Conservation (phyloP, 805 yeast species). For the Candida loeiensis region DNA sequence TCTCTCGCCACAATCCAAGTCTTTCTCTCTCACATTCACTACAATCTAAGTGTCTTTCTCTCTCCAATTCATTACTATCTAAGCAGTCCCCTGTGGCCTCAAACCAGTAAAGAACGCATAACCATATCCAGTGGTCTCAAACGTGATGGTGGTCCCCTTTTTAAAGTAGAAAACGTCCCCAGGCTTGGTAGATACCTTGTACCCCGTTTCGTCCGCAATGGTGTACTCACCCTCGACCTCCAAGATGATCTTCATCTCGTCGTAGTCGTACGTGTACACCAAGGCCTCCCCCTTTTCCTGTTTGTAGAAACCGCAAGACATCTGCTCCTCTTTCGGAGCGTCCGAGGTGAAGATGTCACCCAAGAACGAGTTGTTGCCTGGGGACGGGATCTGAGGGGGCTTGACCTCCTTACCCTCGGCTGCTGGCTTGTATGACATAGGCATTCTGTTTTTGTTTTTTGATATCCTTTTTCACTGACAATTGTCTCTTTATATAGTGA, state of each 20-base stretch:
- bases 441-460: conserved; percentile 36
- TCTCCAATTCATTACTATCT: too few species aligned
- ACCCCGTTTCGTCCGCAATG: conserved; percentile 62
- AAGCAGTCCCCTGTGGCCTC: conserved; percentile 39
- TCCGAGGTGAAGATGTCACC: conserved; percentile 64
- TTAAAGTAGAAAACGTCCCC: conserved; percentile 68
- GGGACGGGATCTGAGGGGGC: conserved; percentile 60
- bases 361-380: conserved; percentile 66
- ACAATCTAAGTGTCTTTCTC: too few species aligned
- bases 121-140: conserved; percentile 61
- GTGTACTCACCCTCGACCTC: conserved; percentile 66
- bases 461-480: background rate
- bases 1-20: too few species aligned
- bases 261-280: conserved; percentile 56
- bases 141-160: conserved; percentile 62
- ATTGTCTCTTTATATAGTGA: background rate
- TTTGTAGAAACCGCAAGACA: conserved; percentile 65
- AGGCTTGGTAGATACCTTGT: conserved; percentile 51
- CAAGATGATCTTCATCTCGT: conserved; percentile 63
- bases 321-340: conserved; percentile 56
- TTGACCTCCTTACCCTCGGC: conserved; percentile 50
- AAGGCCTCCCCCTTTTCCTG: conserved; percentile 67
- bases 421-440: conserved; percentile 51
- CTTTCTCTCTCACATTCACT: too few species aligned
- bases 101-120: conserved; percentile 60